Evolutionary conservation across 1,139 yeast species (phyloP).

Genomic region (Debaryomycetaceae sp.): DNA sequence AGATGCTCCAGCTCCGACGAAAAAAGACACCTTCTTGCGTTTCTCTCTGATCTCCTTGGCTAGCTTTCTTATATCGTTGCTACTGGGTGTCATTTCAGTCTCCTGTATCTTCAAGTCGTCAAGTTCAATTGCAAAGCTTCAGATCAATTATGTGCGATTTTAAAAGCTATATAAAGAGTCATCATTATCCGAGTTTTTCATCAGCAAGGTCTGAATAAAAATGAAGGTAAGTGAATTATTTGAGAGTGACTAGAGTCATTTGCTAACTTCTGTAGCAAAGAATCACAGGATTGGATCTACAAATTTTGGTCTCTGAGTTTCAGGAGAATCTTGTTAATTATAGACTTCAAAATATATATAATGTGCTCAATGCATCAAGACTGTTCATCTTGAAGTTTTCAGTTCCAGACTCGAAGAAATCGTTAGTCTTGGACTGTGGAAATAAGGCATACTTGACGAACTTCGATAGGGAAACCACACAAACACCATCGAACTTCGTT

Average conservation of each 20-base stretch:
- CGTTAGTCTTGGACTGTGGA: constrained; percentile 81
- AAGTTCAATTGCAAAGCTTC: too few relatives aligned
- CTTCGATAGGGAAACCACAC: constrained; percentile 75
- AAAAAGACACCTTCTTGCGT: constrained; percentile 37
- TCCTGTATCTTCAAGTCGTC: too few relatives aligned
- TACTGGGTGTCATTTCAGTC: neutral
- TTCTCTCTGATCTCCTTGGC: constrained; percentile 20
- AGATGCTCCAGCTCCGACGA: constrained; percentile 91
- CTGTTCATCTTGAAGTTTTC: constrained; percentile 81
- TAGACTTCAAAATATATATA: constrained; percentile 82
- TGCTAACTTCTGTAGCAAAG: constrained; percentile 57
- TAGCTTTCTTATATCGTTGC: constrained; percentile 13
- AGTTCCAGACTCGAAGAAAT: constrained; percentile 76
- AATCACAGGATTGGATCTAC: constrained; percentile 78
- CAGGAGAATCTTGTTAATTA: constrained; percentile 53
- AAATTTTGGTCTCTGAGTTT: constrained; percentile 67
- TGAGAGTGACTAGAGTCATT: neutral
- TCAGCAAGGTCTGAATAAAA: neutral
- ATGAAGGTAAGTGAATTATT: constrained; percentile 7
- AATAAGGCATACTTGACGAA: constrained; percentile 76
- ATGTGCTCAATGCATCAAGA: constrained; percentile 66
- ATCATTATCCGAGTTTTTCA: too few relatives aligned
- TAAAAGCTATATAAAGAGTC: too few relatives aligned
- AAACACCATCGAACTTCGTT: constrained; percentile 81
- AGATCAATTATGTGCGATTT: too few relatives aligned